A percentile compares a stretch with the other conserved stretches of the same genome.
phyloP scores from a whole-genome alignment of 805 yeast species.

The Monosporozyma yasuniensis region DNA sequence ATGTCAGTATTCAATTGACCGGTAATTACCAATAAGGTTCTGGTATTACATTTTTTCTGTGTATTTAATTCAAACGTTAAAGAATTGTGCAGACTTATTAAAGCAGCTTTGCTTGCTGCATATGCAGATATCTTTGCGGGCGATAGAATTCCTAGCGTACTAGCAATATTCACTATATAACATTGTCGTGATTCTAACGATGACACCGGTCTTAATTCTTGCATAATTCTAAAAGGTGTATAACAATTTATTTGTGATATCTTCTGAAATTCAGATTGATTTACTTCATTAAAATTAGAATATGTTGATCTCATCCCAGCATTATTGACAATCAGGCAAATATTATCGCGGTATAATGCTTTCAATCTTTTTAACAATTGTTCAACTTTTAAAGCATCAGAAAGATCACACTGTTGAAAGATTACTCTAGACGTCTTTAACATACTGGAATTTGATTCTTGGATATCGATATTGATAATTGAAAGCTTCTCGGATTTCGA shows the following conservation, averaged over 20 bases:
- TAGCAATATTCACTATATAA: constrained; percentile 67
- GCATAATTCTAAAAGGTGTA: constrained; percentile 58
- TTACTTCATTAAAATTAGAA: constrained; percentile 40
- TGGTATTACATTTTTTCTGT: constrained; percentile 40
- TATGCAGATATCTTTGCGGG: constrained; percentile 73
- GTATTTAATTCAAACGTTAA: constrained; percentile 59
- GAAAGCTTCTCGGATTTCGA: constrained; percentile 14
- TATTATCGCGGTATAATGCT: constrained; percentile 37
- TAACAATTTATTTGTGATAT: constrained; percentile 53
- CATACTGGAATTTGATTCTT: background rate
- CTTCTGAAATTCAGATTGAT: constrained; percentile 33
- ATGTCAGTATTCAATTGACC: constrained; percentile 73
- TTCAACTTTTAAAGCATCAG: constrained; percentile 36
- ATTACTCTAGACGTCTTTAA: constrained; percentile 25
- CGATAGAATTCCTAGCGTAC: constrained; percentile 68
- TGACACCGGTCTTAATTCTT: constrained; percentile 38
- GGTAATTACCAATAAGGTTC: constrained; percentile 68
- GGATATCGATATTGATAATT: constrained; percentile 23
- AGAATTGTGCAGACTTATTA: constrained; percentile 77
- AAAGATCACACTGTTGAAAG: constrained; percentile 61
- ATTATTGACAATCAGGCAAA: constrained; percentile 67
- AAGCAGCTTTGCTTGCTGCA: constrained; percentile 81
- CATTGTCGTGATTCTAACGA: constrained; percentile 49
- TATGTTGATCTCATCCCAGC: constrained; percentile 64
- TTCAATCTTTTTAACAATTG: constrained; percentile 34